phyloP scores from a whole-genome alignment of 1,284 basidiomycete genomes.

The Microbotryum silenes-acaulis region DNA sequence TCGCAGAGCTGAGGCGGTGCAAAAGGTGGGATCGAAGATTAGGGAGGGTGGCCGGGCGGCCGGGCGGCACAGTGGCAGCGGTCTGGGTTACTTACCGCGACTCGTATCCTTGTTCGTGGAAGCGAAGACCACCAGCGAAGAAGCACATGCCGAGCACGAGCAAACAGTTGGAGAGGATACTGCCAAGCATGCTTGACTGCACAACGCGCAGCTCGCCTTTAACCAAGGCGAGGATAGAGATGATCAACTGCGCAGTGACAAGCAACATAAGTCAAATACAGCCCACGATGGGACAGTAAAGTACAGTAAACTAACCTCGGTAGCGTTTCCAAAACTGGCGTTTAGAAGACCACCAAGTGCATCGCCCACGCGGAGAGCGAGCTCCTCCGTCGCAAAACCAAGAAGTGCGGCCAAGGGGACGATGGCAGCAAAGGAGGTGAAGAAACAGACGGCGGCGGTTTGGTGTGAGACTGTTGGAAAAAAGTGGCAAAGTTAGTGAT shows the following conservation, averaged over 20 bases:
- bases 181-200: slow-evolving; percentile 67
- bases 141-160: slow-evolving; percentile 83
- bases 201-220: slow-evolving; percentile 78
- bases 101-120: slow-evolving; percentile 56
- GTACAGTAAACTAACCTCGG: slow-evolving; percentile 32
- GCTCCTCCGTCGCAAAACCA: slow-evolving; percentile 37
- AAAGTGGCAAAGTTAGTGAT: slow-evolving; percentile 31
- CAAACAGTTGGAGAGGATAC: slow-evolving; percentile 79
- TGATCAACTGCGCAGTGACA: slow-evolving; percentile 55
- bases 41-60: too few relatives aligned
- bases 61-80: too few relatives aligned
- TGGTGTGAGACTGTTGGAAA: slow-evolving; percentile 43
- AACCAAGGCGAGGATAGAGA: slow-evolving; percentile 71
- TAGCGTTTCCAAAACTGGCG: slow-evolving; percentile 51
- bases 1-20: slow-evolving; percentile 54
- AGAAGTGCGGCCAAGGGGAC: slow-evolving; percentile 29
- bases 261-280: slow-evolving; percentile 41
- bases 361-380: slow-evolving; percentile 34
- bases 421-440: slow-evolving; percentile 51
- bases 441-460: slow-evolving; percentile 56
- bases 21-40: too few relatives aligned
- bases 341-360: slow-evolving; percentile 60
- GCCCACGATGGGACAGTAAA: not conserved
- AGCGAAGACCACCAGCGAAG: slow-evolving; percentile 54
- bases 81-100: too few relatives aligned